Base-by-base conservation (phyloP, 805 yeast genomes). In the Wickerhamomyces queroliae region DNA sequence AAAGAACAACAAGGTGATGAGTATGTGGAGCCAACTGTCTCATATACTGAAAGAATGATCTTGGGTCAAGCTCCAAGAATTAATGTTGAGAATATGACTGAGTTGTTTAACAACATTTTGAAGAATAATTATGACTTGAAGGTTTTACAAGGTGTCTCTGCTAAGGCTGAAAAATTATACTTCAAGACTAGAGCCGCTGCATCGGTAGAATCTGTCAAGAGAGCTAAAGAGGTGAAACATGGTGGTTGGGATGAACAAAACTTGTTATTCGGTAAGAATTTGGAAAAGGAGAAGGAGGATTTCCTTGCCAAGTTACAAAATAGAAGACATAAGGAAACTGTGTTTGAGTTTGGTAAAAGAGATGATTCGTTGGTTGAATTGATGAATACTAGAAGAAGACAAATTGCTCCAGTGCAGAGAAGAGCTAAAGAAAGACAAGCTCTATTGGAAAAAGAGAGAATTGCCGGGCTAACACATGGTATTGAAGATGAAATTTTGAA, bases 211-310 rank as follows among this genome's bases (percentile, higher is more conserved):
- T 81, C 95, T n/a, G 74, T 87, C 27, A 85, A 84, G 53, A 70
- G 98, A 54, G 72, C 95, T 16, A 89, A 84, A 58, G 95, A 88
- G 54, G 68, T 91, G 34, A 63, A 80, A 42, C 69, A 67, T 8
- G 68, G 78, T 16, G 89, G 90, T 2, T 93, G 98, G 97, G 96
- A 91, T 59, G 88, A 77, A 17, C 91, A 84, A 53, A 88, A 88
- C 61, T 63, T 89, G 24, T 59, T 85, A 39, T 86, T 89, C 57
- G 95, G 95, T 18, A 72, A 75, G 23, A 87, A 87, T 54, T 58
- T 72, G 39, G 95, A 86, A 50, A 72, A 70, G 46, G 93, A 84
- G 49, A 86, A 85, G 56, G 70, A 83, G 20, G 72, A 63, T 31
- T 81, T 93, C 53, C 70, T 93, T 47, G 84, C 78, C 5, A 78